phyloP scores from a whole-genome alignment of 2,329 filamentous ascomycete genomes.

The Tolypocladium capitatum region DNA sequence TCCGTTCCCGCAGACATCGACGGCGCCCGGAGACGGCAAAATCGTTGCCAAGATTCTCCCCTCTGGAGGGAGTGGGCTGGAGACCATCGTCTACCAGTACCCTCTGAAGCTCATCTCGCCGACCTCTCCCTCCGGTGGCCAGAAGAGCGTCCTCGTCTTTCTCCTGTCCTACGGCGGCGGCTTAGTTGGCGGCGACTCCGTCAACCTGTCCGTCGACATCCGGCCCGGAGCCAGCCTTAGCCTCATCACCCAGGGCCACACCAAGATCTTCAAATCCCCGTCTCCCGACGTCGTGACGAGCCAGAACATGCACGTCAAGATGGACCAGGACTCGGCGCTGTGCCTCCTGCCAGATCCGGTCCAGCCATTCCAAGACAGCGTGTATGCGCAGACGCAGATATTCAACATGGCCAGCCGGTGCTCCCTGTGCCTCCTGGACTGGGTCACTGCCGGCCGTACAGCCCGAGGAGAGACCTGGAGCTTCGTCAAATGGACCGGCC shows the following conservation, averaged over 20 bases:
- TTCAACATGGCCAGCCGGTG: conserved; percentile 48
- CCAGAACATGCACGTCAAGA: conserved; percentile 39
- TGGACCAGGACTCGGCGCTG: conserved; percentile 39
- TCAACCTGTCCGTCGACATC: conserved; percentile 59
- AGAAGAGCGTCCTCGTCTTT: conserved; percentile 67
- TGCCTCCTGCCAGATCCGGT: conserved; percentile 80
- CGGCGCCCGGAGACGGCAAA: conserved; percentile 62
- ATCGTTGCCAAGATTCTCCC: conserved; percentile 64
- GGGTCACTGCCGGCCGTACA: conserved; percentile 79
- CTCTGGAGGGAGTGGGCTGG: conserved; percentile 55
- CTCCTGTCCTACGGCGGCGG: conserved; percentile 91
- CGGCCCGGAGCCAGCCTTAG: conserved; percentile 51
- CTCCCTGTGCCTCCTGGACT: conserved; percentile 75
- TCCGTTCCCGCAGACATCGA: conserved; percentile 65
- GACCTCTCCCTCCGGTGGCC: conserved; percentile 42
- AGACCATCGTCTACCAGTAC: conserved; percentile 76
- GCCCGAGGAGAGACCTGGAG: conserved; percentile 86
- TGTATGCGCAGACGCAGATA: conserved; percentile 72
- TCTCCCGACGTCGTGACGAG: conserved; percentile 40
- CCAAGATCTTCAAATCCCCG: conserved; percentile 84
- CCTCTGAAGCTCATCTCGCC: conserved; percentile 88
- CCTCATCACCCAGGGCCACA: conserved; percentile 64
- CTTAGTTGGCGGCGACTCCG: conserved; percentile 73
- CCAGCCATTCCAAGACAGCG: conserved; percentile 74
- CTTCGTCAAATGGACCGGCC: conserved; percentile 62